Conservation (phyloP, 331 rosid genomes). For the Rosa hybrid region DNA sequence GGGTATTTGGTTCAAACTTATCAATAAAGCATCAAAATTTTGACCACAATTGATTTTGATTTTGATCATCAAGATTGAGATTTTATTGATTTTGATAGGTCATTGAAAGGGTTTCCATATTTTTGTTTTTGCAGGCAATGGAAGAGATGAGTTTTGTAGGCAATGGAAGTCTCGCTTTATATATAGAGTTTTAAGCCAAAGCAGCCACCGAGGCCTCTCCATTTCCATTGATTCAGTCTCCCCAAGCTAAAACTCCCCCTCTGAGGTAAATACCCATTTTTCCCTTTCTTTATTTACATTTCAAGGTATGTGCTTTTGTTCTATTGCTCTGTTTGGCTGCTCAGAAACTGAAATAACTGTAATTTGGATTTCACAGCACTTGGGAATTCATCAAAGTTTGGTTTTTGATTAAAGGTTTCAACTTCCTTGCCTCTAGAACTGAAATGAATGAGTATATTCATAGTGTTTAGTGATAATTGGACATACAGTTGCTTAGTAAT, state of each 20-base stretch:
- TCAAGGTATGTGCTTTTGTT: too few relatives aligned
- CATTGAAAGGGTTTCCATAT: too few relatives aligned
- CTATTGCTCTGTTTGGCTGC: background rate
- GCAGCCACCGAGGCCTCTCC: constrained; percentile 48
- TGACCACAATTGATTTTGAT: too few relatives aligned
- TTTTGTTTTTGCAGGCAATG: too few relatives aligned
- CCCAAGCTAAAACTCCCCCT: constrained; percentile 47
- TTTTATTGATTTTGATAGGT: too few relatives aligned
- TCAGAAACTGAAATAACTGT: background rate
- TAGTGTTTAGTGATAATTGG: background rate
- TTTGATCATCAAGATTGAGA: too few relatives aligned
- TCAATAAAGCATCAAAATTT: too few relatives aligned
- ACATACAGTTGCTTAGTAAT: background rate
- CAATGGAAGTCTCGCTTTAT: too few relatives aligned
- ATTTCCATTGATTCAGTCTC: constrained; percentile 61
- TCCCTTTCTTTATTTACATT: too few relatives aligned
- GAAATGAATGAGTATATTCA: background rate
- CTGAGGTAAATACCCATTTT: constrained; percentile 49
- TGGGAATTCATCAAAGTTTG: background rate
- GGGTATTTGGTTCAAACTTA: too few relatives aligned
- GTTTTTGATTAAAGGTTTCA: background rate
- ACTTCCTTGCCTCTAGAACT: background rate
- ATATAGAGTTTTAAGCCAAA: too few relatives aligned
- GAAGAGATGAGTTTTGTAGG: too few relatives aligned
- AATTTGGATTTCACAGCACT: background rate